A percentile compares a stretch with the other conserved stretches of the same genome.
phyloP scores from a whole-genome alignment of 75 land plant genomes.

The Larix kaempferi region DNA sequence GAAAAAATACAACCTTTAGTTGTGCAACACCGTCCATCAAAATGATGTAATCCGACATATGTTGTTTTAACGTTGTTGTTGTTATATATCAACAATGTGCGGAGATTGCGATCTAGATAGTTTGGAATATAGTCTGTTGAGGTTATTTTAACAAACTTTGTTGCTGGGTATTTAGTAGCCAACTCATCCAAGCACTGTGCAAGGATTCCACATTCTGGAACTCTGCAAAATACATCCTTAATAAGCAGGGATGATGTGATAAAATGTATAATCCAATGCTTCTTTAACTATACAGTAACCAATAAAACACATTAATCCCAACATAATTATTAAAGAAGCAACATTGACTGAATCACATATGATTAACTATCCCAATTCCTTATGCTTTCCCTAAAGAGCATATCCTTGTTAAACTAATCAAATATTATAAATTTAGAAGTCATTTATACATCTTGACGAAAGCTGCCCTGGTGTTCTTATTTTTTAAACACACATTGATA shows the following conservation, averaged over 20 bases:
- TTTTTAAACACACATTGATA: too few relatives aligned
- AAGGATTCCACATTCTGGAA: constrained; percentile 67
- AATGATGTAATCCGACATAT: constrained; percentile 75
- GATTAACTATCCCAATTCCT: not conserved
- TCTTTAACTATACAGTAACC: not conserved
- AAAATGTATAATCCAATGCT: not conserved
- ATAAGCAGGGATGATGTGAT: not conserved
- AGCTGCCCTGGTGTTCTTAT: too few relatives aligned
- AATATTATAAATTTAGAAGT: too few relatives aligned
- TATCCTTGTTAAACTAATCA: too few relatives aligned
- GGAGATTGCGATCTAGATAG: constrained; percentile 89
- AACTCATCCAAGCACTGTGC: constrained; percentile 74
- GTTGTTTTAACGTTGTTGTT: constrained; percentile 85
- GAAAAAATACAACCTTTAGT: constrained; percentile 65
- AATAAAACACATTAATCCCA: not conserved
- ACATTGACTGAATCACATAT: not conserved
- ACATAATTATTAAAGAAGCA: not conserved
- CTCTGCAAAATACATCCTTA: constrained; percentile 32
- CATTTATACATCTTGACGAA: too few relatives aligned
- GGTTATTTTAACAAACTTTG: constrained; percentile 94
- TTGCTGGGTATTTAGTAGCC: constrained; percentile 78
- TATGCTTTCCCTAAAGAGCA: too few relatives aligned
- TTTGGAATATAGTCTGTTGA: constrained; percentile 99
- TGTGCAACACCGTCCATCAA: constrained; percentile 75
- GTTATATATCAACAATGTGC: constrained; percentile 85